phyloP scores from a whole-genome alignment of 345 rosid species.

The Microcos paniculata region DNA sequence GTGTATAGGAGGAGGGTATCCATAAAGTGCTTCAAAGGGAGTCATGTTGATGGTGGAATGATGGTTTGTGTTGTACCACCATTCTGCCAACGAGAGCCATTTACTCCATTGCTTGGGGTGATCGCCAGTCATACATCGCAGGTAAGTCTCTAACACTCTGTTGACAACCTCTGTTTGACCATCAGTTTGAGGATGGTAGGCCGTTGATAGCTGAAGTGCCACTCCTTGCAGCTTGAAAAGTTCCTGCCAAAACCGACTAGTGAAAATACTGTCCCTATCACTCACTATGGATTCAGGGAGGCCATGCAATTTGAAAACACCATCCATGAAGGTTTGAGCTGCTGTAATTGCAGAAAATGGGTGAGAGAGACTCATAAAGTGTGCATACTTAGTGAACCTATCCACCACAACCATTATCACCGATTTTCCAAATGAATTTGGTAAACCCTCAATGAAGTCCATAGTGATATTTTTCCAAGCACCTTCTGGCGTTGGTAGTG shows the following conservation, averaged over 20 bases:
- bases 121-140: background rate
- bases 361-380: background rate
- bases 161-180: background rate
- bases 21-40: background rate
- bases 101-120: background rate
- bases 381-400: background rate
- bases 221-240: background rate
- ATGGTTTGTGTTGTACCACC: background rate
- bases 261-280: background rate
- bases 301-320: background rate
- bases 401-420: background rate
- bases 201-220: background rate
- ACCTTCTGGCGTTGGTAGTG: background rate
- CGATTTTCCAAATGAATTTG: accelerated
- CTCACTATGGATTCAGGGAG: background rate
- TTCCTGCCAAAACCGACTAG: background rate
- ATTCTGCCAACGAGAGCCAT: background rate
- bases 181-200: background rate
- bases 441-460: background rate
- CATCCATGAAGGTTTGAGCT: background rate
- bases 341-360: background rate
- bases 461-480: background rate
- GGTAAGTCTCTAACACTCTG: background rate
- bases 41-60: background rate
- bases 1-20: background rate